A percentile compares a stretch with the other conserved stretches of the same genome.
Evolutionary conservation across 176 grass and related monocot species (phyloP).

Genomic region (Canna indica): DNA sequence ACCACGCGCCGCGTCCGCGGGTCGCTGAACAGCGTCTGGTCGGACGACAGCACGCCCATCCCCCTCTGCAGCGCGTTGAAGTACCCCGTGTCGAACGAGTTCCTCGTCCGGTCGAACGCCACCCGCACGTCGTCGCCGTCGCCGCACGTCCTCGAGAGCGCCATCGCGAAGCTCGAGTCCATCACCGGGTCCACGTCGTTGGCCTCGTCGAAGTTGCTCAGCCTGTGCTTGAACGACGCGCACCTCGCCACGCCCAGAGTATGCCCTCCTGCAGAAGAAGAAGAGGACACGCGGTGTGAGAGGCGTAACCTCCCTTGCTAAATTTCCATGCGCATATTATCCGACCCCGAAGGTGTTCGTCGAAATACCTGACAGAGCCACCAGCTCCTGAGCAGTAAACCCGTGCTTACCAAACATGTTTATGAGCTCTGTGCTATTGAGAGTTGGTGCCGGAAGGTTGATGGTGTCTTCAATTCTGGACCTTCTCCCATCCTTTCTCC

Average conservation of each 20-base stretch:
- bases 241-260: slow-evolving; percentile 72
- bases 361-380: slow-evolving; percentile 47
- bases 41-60: slow-evolving; percentile 48
- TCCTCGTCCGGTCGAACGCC: slow-evolving; percentile 56
- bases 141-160: slow-evolving; percentile 32
- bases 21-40: slow-evolving; percentile 68
- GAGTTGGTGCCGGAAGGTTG: slow-evolving; percentile 43
- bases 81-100: slow-evolving; percentile 50
- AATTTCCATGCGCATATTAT: background rate
- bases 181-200: slow-evolving; percentile 39
- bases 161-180: slow-evolving; percentile 10
- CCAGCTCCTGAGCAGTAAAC: slow-evolving; percentile 44
- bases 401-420: slow-evolving; percentile 36
- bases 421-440: slow-evolving; percentile 40
- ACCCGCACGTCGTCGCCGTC: slow-evolving; percentile 34
- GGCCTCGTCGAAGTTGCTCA: slow-evolving; percentile 14
- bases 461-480: slow-evolving; percentile 49
- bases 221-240: slow-evolving; percentile 31
- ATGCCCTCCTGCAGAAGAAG: slow-evolving; percentile 39
- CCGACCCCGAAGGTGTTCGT: background rate
- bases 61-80: slow-evolving; percentile 49
- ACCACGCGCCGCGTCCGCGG: slow-evolving; percentile 45
- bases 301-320: background rate
- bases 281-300: background rate
- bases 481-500: slow-evolving; percentile 55